These are phyloP conservation scores for Scheffersomyces segobiensis DNA, from an alignment of 1,139 yeast species.

Conservation along the genomic window DNA sequence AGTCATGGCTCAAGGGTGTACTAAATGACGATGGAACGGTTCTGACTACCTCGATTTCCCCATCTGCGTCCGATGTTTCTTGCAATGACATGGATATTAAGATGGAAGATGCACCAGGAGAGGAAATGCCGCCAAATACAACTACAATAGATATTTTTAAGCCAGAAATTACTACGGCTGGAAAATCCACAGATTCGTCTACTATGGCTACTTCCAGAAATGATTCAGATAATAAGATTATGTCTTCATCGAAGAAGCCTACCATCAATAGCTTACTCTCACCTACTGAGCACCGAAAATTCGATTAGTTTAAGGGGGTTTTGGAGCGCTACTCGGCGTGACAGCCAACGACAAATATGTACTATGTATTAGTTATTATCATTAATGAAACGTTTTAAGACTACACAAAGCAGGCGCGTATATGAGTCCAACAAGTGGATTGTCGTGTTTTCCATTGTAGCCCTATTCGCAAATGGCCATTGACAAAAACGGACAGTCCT, in stretches of 20 bases:
- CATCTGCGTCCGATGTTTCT: neutral
- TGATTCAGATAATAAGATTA: conserved; percentile 1
- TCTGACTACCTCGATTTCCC: neutral
- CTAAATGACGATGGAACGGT: conserved; percentile 7
- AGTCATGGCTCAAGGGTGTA: conserved; percentile 14
- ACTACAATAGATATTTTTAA: neutral
- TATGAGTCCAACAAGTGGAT: conserved; percentile 1
- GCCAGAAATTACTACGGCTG: neutral
- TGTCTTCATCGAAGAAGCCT: conserved; percentile 27
- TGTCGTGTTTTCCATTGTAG: neutral
- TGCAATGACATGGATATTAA: neutral
- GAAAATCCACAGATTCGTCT: neutral
- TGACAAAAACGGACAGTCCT: conserved; percentile 8
- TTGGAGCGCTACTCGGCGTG: conserved; percentile 4
- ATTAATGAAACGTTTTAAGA: conserved; percentile 10
- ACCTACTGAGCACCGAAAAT: conserved; percentile 12
- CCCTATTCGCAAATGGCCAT: neutral
- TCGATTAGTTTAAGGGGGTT: conserved; percentile 2
- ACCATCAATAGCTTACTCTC: conserved; percentile 38
- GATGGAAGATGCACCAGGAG: neutral
- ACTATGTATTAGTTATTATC: conserved; percentile 8
- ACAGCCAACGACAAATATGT: conserved; percentile 4
- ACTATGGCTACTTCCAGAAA: neutral
- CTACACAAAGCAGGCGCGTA: conserved; percentile 17
- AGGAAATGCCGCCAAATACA: neutral